A percentile compares a stretch with the other conserved stretches of the same genome.
phyloP scores from a whole-genome alignment of 768 basidiomycete genomes.

The Erythrobasidium yunnanense region DNA sequence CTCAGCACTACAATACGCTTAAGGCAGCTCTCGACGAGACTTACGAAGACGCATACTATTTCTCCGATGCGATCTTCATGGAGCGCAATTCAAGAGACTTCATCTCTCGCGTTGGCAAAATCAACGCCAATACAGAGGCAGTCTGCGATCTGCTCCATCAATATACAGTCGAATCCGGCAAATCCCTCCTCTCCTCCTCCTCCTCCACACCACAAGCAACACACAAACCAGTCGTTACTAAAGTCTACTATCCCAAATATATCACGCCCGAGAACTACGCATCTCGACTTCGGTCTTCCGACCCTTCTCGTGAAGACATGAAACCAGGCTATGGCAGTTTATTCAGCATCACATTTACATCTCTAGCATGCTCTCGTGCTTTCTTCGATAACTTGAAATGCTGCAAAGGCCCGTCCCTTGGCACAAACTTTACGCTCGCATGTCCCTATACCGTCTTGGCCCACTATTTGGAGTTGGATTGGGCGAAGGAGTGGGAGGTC shows the following conservation, averaged over 20 bases:
- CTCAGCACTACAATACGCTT: conserved; percentile 57
- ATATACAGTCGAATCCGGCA: conserved; percentile 44
- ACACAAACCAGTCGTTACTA: conserved; percentile 53
- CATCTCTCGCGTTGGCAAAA: conserved; percentile 56
- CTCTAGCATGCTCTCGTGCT: conserved; percentile 45
- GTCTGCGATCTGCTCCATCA: conserved; percentile 64
- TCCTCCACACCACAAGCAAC: too few relatives aligned
- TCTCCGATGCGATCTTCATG: conserved; percentile 89
- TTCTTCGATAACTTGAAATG: conserved; percentile 58
- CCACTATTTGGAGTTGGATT: conserved; percentile 77
- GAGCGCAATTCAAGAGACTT: conserved; percentile 97
- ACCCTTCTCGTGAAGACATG: neutral
- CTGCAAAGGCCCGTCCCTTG: conserved; percentile 69
- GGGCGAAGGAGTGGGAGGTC: conserved; percentile 80
- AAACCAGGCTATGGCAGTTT: conserved; percentile 34
- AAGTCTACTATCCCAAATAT: conserved; percentile 84
- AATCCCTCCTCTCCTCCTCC: conserved; percentile 62
- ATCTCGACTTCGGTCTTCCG: conserved; percentile 52
- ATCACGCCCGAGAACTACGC: conserved; percentile 61
- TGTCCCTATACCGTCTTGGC: conserved; percentile 87
- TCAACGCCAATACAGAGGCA: conserved; percentile 71
- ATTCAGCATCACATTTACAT: conserved; percentile 60
- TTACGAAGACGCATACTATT: conserved; percentile 78
- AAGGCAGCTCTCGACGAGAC: conserved; percentile 51
- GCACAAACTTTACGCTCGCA: conserved; percentile 91